Conservation (phyloP, 2,329 filamentous ascomycete genomes). For the Grosmannia clavigera region DNA sequence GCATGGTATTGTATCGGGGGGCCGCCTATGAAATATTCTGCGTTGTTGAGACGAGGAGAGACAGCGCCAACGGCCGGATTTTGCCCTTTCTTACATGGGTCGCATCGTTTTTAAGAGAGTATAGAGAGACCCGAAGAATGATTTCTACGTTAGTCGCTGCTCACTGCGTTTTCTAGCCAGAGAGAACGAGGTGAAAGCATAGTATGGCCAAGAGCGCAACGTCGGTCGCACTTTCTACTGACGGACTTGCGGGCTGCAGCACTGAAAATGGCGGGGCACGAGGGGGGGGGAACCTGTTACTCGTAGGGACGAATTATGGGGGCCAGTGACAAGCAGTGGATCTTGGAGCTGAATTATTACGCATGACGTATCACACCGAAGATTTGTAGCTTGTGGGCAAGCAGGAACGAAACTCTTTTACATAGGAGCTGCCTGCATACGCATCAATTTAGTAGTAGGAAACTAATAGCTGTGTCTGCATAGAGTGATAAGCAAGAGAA, state of each 20-base stretch:
- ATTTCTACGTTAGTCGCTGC: not conserved
- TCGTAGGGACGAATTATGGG: not conserved
- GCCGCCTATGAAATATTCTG: not conserved
- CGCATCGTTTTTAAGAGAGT: not conserved
- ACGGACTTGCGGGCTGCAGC: not conserved
- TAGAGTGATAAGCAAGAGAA: too few species aligned
- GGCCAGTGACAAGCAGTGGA: not conserved
- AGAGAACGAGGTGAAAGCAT: not conserved
- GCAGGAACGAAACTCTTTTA: not conserved
- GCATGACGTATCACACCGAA: not conserved
- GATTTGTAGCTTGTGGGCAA: not conserved
- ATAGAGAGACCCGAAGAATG: not conserved
- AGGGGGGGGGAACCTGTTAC: not conserved
- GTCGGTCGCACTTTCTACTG: constrained; percentile 4
- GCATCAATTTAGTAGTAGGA: too few species aligned
- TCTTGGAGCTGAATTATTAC: not conserved
- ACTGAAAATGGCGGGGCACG: constrained; percentile 1
- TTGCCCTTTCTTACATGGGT: not conserved
- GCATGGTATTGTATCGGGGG: constrained; percentile 39
- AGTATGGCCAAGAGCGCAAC: constrained; percentile 5
- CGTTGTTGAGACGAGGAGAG: not conserved
- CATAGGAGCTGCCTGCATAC: not conserved
- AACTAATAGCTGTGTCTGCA: not conserved
- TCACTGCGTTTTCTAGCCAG: not conserved
- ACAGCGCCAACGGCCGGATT: not conserved